Conservation (phyloP, 176 grass and related monocot species). For the Raddia guianensis region DNA sequence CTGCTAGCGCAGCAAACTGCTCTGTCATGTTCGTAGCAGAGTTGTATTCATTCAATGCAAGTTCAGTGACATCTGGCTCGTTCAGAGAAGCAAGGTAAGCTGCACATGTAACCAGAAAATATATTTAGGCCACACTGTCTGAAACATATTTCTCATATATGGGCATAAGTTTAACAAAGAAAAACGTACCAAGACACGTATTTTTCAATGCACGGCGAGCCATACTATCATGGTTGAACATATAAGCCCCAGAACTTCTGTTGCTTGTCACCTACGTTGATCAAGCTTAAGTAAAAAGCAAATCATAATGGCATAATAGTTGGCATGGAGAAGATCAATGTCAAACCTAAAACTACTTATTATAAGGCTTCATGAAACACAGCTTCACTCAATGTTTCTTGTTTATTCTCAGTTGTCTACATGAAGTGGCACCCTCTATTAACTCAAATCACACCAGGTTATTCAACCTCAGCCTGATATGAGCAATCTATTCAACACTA, state of each 20-base stretch:
- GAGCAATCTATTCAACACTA: slow-evolving; percentile 7
- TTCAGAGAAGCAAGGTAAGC: slow-evolving; percentile 86
- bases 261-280: slow-evolving; percentile 66
- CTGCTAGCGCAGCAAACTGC: slow-evolving; percentile 95
- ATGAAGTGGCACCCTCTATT: not conserved
- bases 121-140: slow-evolving; percentile 33
- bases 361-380: not conserved
- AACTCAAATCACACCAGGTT: no score
- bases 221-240: slow-evolving; percentile 83
- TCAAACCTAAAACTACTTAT: not conserved
- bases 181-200: slow-evolving; percentile 74
- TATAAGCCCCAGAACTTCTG: slow-evolving; percentile 72
- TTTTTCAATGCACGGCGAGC: slow-evolving; percentile 87
- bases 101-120: slow-evolving; percentile 49
- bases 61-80: slow-evolving; percentile 68
- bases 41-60: slow-evolving; percentile 82
- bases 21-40: slow-evolving; percentile 96
- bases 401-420: slow-evolving; percentile 5
- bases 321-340: not conserved
- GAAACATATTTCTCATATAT: slow-evolving; percentile 22
- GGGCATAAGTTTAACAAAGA: not conserved
- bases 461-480: not conserved
- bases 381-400: not conserved
- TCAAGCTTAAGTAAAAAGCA: slow-evolving; percentile 5
- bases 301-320: slow-evolving; percentile 21